phyloP scores from a whole-genome alignment of 2,329 filamentous ascomycete genomes.

The Fusarium vanettenii region DNA sequence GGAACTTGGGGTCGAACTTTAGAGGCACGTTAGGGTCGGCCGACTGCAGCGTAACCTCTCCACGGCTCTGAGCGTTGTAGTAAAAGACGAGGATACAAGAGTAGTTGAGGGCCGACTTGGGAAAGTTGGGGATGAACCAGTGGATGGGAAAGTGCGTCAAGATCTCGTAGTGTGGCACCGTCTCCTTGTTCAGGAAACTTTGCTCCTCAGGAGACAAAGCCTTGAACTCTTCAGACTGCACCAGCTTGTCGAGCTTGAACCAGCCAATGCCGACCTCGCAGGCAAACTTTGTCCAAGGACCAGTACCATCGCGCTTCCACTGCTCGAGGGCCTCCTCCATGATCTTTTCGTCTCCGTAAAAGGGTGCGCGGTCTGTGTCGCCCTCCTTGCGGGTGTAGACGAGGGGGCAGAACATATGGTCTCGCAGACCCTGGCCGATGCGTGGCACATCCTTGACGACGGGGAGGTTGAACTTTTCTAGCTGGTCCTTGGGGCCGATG shows the following conservation, averaged over 20 bases:
- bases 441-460: slow-evolving; percentile 47
- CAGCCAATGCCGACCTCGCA: slow-evolving; percentile 56
- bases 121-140: slow-evolving; percentile 54
- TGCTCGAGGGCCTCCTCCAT: slow-evolving; percentile 60
- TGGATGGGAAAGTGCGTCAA: slow-evolving; percentile 59
- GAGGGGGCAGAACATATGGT: slow-evolving; percentile 54
- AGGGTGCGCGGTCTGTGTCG: slow-evolving; percentile 56
- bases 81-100: slow-evolving; percentile 58
- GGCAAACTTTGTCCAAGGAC: slow-evolving; percentile 53
- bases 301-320: slow-evolving; percentile 58
- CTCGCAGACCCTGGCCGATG: slow-evolving; percentile 55
- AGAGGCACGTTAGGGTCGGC: slow-evolving; percentile 62
- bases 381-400: slow-evolving; percentile 54
- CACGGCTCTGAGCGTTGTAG: slow-evolving; percentile 65
- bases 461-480: slow-evolving; percentile 22
- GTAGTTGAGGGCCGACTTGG: slow-evolving; percentile 53
- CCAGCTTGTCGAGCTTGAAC: slow-evolving; percentile 56
- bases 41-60: slow-evolving; percentile 64
- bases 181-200: slow-evolving; percentile 57
- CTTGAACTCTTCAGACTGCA: slow-evolving; percentile 59
- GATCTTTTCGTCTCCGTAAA: slow-evolving; percentile 56
- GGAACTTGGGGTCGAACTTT: slow-evolving; percentile 63
- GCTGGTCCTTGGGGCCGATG: slow-evolving; percentile 29
- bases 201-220: slow-evolving; percentile 58
- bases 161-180: slow-evolving; percentile 69